Evolutionary conservation across 2,329 filamentous ascomycete genomes (phyloP), one percentile per base, ranked within the genome.

Genomic region (Scedosporium minutisporum): DNA sequence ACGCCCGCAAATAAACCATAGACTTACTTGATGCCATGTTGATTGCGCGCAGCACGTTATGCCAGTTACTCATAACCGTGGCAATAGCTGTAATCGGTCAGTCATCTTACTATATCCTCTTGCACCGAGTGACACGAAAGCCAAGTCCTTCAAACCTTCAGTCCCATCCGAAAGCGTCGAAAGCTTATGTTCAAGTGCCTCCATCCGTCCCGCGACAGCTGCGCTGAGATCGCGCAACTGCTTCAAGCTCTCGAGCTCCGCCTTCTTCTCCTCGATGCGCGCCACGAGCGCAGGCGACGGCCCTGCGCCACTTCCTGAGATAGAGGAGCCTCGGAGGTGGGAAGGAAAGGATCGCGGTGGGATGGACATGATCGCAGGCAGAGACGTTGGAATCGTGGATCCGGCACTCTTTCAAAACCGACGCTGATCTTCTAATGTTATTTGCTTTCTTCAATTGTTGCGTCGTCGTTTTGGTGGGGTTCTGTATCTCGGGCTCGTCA

Each of bases 51-150:
- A 96, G 80, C 66, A 96, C 90, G 68, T 91, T 93, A 73, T 93
- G 88, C 91, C 91, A 96, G 73, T 95, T 96, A 61, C 87, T 84
- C 71, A 96, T 79, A 23, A 96, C 90, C n/a, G 87, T 83, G 46
- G 91, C 90, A 69, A 96, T 91, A 64, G 89, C 90, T 91, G 71
- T 57, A 59, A 65, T 67, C 18, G n/a, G 14, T 27, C 14, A 9
- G 53, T 51, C 18, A 58, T 21, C 38, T 9, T 16, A 14, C 9
- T 16, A 38, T 9, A n/a, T 60, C 12, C 10, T 7, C 46, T 18
- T 6, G n/a, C 21, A 51, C 46, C 42, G 46, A 58, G 7, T 0
- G 16, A 23, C 14, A 6, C 16, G 3, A 46, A 44, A 51, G 29
- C 16, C 6, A 44, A 10, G 29, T 7, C 1, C 58, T 21, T 63